These are phyloP conservation scores for cucumber (Cucumis sativus) DNA, from an alignment of 306 rosid species.

Conservation along the genomic window DNA sequence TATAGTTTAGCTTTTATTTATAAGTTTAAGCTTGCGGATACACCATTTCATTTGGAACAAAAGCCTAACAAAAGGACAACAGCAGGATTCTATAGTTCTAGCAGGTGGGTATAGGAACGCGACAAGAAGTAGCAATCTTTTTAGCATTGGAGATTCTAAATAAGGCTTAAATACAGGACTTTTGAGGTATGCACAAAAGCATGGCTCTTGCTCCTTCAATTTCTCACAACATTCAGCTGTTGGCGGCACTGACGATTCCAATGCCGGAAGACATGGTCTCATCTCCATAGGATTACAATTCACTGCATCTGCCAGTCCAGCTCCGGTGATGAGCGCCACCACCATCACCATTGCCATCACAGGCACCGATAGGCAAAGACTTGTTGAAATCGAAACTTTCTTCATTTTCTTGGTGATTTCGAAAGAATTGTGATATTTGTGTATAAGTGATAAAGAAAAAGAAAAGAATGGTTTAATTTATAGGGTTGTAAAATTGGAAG, in stretches of 20 bases:
- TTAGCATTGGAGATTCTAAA: neutral
- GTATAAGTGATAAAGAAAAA: neutral
- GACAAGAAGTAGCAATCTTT: neutral
- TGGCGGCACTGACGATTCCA: conserved; percentile 9
- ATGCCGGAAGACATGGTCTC: conserved; percentile 7
- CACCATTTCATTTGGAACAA: neutral
- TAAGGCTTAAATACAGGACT: neutral
- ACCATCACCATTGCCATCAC: neutral
- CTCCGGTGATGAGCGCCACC: neutral
- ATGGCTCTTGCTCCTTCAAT: neutral
- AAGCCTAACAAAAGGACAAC: neutral
- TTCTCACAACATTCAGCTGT: conserved; percentile 34
- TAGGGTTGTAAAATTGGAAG: neutral
- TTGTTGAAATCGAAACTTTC: neutral
- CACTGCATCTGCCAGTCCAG: neutral
- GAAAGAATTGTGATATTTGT: neutral
- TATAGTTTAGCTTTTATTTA: neutral
- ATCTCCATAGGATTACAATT: conserved; percentile 12
- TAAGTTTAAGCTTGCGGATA: neutral
- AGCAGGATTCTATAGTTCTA: neutral
- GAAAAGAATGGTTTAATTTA: neutral
- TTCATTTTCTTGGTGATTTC: neutral
- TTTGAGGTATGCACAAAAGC: neutral
- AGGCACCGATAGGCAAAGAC: neutral
- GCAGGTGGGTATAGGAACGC: neutral